Percentiles rank a stretch among this genome's conserved stretches.
phyloP scores from a whole-genome alignment of 164 flowering plant genomes.

The Magnolia sinica region DNA sequence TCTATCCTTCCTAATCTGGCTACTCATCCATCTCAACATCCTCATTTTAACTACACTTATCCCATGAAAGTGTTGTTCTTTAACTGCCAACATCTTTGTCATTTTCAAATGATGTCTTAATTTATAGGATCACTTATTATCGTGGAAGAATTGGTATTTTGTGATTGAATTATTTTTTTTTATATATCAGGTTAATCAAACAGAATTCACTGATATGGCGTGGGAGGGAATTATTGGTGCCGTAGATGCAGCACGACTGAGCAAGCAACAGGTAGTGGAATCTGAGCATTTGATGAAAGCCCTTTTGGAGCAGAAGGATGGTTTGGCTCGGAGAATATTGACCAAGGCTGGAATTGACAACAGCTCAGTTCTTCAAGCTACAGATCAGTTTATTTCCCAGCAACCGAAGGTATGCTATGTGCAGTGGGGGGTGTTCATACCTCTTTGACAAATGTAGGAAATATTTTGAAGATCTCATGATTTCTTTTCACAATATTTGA shows the following conservation, averaged over 20 bases:
- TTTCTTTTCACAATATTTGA: neutral
- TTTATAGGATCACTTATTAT: neutral
- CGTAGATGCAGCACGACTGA: constrained; percentile 63
- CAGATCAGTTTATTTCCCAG: constrained; percentile 66
- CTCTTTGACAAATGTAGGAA: neutral
- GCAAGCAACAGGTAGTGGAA: constrained; percentile 85
- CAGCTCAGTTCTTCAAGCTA: constrained; percentile 74
- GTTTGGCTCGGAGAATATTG: constrained; percentile 84
- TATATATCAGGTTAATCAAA: constrained; percentile 36
- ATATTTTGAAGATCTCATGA: neutral
- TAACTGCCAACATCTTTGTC: neutral
- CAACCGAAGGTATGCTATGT: constrained; percentile 66
- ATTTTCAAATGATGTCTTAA: neutral
- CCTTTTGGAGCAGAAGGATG: constrained; percentile 92
- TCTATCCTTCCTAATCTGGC: too few relatives aligned
- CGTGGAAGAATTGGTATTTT: neutral
- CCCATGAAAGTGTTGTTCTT: too few relatives aligned
- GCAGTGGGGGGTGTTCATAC: neutral
- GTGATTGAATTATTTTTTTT: neutral
- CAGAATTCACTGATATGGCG: constrained; percentile 92
- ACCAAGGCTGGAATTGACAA: constrained; percentile 89
- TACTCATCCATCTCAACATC: too few relatives aligned
- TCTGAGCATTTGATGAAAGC: constrained; percentile 95
- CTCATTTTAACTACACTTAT: too few relatives aligned
- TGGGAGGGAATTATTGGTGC: constrained; percentile 91